A percentile compares a stretch with the other conserved stretches of the same genome.
Conservation (phyloP, 352 stramenopile species). For the Phytophthora crassamura region DNA sequence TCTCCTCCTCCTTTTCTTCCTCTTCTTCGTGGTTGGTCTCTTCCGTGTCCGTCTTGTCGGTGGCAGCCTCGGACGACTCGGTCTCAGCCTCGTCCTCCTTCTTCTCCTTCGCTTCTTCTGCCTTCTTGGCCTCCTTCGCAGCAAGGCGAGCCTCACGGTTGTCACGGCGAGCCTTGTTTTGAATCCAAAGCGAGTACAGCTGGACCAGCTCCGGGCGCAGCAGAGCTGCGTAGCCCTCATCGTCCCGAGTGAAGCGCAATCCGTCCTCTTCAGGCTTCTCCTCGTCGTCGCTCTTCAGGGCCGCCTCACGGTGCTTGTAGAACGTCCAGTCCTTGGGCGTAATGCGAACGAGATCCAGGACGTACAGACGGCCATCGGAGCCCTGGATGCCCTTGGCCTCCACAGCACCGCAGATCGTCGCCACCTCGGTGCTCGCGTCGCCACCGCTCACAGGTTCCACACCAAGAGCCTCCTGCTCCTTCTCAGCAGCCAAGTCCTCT, state of each 20-base stretch:
- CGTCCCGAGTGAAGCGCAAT: slow-evolving; percentile 71
- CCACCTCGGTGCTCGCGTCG: slow-evolving; percentile 63
- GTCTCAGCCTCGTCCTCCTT: slow-evolving; percentile 32
- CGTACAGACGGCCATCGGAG: slow-evolving; percentile 94
- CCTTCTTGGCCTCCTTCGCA: slow-evolving; percentile 55
- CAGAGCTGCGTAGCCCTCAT: slow-evolving; percentile 91
- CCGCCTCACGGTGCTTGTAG: slow-evolving; percentile 60
- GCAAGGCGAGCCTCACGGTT: slow-evolving; percentile 60
- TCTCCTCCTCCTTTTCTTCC: slow-evolving; percentile 55
- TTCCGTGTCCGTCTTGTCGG: slow-evolving; percentile 32
- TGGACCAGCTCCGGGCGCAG: slow-evolving; percentile 94
- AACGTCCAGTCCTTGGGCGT: slow-evolving; percentile 96
- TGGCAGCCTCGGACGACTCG: slow-evolving; percentile 33
- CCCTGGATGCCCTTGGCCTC: slow-evolving; percentile 96
- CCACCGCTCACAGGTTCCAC: slow-evolving; percentile 39
- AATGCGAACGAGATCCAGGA: slow-evolving; percentile 95
- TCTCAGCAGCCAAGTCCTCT: slow-evolving; percentile 43
- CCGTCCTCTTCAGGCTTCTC: slow-evolving; percentile 52
- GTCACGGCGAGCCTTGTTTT: slow-evolving; percentile 79
- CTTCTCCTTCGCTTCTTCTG: slow-evolving; percentile 39
- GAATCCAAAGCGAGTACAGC: slow-evolving; percentile 91
- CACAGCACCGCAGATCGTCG: slow-evolving; percentile 91
- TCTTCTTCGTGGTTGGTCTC: slow-evolving; percentile 26
- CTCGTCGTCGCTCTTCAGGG: slow-evolving; percentile 19
- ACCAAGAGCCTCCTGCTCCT: slow-evolving; percentile 40